Evolutionary conservation across 495 filamentous ascomycete genomes (phyloP).

Genomic region (Neurospora sp.): DNA sequence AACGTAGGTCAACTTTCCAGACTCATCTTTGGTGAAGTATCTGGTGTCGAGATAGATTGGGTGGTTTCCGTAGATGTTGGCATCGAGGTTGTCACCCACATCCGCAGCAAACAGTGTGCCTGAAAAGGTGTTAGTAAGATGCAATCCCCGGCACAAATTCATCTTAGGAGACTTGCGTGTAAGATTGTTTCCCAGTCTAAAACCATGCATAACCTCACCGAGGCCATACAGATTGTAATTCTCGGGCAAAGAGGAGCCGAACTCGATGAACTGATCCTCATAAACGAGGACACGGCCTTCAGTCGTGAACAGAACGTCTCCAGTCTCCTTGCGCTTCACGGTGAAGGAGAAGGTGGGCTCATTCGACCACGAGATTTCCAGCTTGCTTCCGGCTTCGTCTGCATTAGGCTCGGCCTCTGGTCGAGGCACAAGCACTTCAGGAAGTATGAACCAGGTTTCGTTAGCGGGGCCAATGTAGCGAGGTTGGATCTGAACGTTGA

Average conservation of each 20-base stretch:
- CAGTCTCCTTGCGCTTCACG: conserved; percentile 48
- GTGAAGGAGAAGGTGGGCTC: conserved; percentile 67
- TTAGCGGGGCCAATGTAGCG: conserved; percentile 54
- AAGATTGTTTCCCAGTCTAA: conserved; percentile 62
- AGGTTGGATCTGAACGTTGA: conserved; percentile 72
- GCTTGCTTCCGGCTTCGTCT: conserved; percentile 25
- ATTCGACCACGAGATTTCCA: conserved; percentile 52
- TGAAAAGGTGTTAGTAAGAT: background rate
- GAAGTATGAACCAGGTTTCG: conserved; percentile 55
- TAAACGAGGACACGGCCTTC: conserved; percentile 59
- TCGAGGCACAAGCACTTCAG: conserved; percentile 51
- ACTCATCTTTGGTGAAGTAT: conserved; percentile 43
- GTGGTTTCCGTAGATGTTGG: conserved; percentile 75
- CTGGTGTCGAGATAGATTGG: conserved; percentile 79
- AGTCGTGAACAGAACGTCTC: conserved; percentile 67
- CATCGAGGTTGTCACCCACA: conserved; percentile 49
- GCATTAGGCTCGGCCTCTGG: conserved; percentile 36
- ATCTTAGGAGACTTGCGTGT: conserved; percentile 41
- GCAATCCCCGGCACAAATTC: background rate
- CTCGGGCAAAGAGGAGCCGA: conserved; percentile 59
- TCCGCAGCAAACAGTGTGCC: conserved; percentile 67
- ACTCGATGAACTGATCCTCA: conserved; percentile 71
- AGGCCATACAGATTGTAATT: conserved; percentile 74
- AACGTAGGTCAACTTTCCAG: conserved; percentile 43
- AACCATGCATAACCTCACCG: conserved; percentile 67